Percentiles rank a stretch among this genome's conserved stretches.
Conservation (phyloP, 208 protist genomes). For the Crithidia bombi region DNA sequence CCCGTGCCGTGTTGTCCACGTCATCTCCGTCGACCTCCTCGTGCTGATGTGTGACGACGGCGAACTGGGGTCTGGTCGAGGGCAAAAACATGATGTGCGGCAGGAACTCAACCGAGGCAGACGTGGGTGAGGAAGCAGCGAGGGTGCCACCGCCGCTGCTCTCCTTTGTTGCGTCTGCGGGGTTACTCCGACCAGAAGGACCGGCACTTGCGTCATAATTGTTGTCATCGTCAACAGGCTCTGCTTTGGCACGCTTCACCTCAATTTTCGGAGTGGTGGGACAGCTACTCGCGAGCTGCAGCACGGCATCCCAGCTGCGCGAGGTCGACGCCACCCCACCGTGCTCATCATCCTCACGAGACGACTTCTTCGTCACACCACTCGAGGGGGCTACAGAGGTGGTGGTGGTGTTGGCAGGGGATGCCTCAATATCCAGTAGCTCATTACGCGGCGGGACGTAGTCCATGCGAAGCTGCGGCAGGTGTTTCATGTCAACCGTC, state of each 20-base stretch:
- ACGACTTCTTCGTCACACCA: not conserved
- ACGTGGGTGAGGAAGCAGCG: no score
- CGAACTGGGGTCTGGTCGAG: constrained; percentile 77
- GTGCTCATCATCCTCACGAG: constrained; percentile 3
- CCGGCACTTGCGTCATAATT: not conserved
- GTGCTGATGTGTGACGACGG: constrained; percentile 69
- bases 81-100: constrained; percentile 88
- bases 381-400: not conserved
- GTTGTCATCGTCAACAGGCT: constrained; percentile 16
- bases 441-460: constrained; percentile 45
- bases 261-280: not conserved
- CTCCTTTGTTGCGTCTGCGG: not conserved
- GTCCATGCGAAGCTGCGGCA: constrained; percentile 62
- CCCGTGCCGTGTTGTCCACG: constrained; percentile 28
- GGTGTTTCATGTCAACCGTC: constrained; percentile 64
- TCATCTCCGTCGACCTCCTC: constrained; percentile 34
- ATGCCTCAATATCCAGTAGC: constrained; percentile 17
- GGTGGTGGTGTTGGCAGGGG: not conserved
- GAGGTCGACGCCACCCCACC: not conserved
- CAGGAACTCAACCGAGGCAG: constrained; percentile 68
- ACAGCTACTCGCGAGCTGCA: not conserved
- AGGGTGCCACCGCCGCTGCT: not conserved
- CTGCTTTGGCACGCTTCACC: constrained; percentile 43
- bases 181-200: not conserved
- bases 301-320: constrained; percentile 28